Base-by-base conservation (phyloP, 2,329 filamentous ascomycete genomes). In the Penicillium carneum region DNA sequence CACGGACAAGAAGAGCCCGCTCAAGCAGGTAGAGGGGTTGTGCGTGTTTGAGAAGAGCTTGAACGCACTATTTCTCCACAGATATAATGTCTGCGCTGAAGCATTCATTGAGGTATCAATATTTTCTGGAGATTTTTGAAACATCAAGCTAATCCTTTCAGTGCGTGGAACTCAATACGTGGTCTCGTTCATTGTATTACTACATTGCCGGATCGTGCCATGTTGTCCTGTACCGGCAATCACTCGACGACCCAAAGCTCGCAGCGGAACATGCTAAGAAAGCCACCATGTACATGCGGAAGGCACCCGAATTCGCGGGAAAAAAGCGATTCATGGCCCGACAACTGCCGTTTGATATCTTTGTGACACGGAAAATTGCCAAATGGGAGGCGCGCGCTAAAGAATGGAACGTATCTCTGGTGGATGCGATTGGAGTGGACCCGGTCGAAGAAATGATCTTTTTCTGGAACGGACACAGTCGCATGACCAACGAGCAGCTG, bases 361-460 rank as follows among this genome's bases (percentile, higher is more conserved):
- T 96, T 70, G 88, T 95, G 12, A 83, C 86, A 54, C 88, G 93
- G 60, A 98, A 97, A 80, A 79, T 98, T 14, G 84, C 87, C 57
- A 97, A 96, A 76, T 97, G 93, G 93, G 90, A 96, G 71, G 87
- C 88, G 33, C 84, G 92, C 23, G 88, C 90, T 4, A 89, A 88
- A 71, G 82, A 85, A 47, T 85, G 88, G 76, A 82, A 84, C 1
- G 78, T 92, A 34, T 85, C 89, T 49, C 81, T 97, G 3, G 85
- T 90, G 1, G 94, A 98, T 69, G 93, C 90, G 0, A 83, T 96
- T 9, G 93, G 93, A 0, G 84, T 91, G 3, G 90, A 88, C 62
- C 95, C 95, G 0, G 82, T 92, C 0, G 87, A 93, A 71, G 95
- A 98, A 80, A 96, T 98, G 90, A 88, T 90, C 12, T 96, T 94